phyloP scores from a whole-genome alignment of 2,329 filamentous ascomycete species.

The Leptosphaerulina australis region DNA sequence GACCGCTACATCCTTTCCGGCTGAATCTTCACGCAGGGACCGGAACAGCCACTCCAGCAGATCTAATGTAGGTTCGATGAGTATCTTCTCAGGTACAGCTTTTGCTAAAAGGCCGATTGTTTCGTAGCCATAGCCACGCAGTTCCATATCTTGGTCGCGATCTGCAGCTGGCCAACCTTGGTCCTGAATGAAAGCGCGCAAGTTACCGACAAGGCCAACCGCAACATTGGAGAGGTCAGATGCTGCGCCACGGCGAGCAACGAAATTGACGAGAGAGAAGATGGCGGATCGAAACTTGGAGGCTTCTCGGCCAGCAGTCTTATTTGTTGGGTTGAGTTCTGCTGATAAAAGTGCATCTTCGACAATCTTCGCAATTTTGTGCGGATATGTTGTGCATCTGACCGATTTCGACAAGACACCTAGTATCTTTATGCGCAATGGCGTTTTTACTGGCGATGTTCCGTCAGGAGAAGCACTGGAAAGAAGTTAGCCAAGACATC shows the following conservation, averaged over 20 bases:
- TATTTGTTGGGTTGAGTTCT: constrained; percentile 41
- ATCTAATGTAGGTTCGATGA: constrained; percentile 59
- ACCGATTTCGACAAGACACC: constrained; percentile 77
- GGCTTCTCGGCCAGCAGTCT: constrained; percentile 70
- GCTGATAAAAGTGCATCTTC: constrained; percentile 64
- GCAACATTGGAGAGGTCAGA: constrained; percentile 70
- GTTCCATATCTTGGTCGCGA: constrained; percentile 61
- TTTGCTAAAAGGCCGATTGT: constrained; percentile 81
- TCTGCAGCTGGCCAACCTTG: constrained; percentile 81
- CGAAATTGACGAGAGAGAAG: constrained; percentile 86
- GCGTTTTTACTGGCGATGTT: constrained; percentile 59
- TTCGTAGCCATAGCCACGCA: constrained; percentile 86
- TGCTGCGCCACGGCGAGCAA: constrained; percentile 72
- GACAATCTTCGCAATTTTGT: constrained; percentile 72
- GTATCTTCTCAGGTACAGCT: constrained; percentile 64
- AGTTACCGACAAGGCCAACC: constrained; percentile 67
- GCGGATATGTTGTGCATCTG: constrained; percentile 71
- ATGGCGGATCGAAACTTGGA: constrained; percentile 81
- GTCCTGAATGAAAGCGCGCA: constrained; percentile 75
- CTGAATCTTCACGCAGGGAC: constrained; percentile 80
- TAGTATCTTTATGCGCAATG: constrained; percentile 79
- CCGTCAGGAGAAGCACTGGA: constrained; percentile 47
- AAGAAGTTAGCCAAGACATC: not conserved
- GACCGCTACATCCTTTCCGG: constrained; percentile 73
- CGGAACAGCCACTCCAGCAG: constrained; percentile 79